phyloP scores from a whole-genome alignment of 345 rosid species.

The Populus pruinosa region DNA sequence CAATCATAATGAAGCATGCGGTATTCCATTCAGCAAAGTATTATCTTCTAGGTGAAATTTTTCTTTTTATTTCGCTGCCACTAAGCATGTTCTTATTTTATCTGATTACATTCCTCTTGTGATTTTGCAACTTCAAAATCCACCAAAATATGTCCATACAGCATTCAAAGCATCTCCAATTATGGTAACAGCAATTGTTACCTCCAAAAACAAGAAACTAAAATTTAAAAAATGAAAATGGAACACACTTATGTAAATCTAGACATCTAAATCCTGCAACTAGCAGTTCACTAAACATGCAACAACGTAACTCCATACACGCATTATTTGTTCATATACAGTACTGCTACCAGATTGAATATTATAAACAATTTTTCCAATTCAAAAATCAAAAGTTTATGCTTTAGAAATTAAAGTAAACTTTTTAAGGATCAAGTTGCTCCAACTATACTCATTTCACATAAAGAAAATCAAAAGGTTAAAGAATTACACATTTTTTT shows the following conservation, averaged over 20 bases:
- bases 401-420: background rate
- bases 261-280: background rate
- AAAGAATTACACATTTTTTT: background rate
- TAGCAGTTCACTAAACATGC: background rate
- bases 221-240: background rate
- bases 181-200: background rate
- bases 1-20: background rate
- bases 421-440: background rate
- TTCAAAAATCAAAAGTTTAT: background rate
- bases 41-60: background rate
- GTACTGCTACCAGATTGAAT: background rate
- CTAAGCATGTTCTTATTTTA: background rate
- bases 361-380: background rate
- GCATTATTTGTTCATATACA: background rate
- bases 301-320: background rate
- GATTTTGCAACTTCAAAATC: too few species aligned
- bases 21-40: background rate
- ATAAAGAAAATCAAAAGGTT: background rate
- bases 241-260: background rate
- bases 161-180: background rate
- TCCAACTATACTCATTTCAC: background rate
- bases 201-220: background rate
- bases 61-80: background rate
- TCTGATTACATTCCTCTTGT: background rate
- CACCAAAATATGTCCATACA: background rate